Evolutionary conservation across 2,329 filamentous ascomycete species (phyloP), one percentile per base, ranked within the genome.

Genomic region (Cercospora beticola): DNA sequence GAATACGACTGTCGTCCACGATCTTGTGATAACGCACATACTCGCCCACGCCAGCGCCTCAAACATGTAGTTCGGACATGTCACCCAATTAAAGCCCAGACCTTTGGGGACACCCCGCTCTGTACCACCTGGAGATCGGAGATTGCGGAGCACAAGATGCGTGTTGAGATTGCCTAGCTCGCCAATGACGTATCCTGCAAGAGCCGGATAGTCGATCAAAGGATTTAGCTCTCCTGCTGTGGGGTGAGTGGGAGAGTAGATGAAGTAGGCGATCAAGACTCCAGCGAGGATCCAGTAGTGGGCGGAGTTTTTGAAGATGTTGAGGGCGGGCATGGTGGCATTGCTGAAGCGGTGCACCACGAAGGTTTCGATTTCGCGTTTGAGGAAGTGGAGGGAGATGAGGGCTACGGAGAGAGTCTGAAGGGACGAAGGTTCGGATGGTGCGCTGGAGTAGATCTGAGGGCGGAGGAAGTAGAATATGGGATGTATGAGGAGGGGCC

Each of bases 31-130:
- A 54, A 97, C 78, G 74, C 91, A 90, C 65, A 98, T 85, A 28
- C 93, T 94, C 31, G 92, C 75, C 95, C 95, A 99, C 0, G 94
- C 88, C 43, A 97, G 80, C 6, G 92, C 86, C 79, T 99, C 95
- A 75, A 96, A 98, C 84, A 97, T 88, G 84, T 99, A 99, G 83
- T 99, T 99, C 52, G 95, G 95, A 83, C 94, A 97, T 12, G 95
- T 99, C 63, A 99, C 94, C 40, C 92, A 82, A 72, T 84, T 85
- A 81, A 97, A 98, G 31, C 94, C 92, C 68, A 94, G 88, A 28
- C 95, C 95, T 67, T 84, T 84, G 1, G 95, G 95, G 71, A 99
- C 96, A 74, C 93, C 93, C 68, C 94, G 88, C 79, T 96, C 93
- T 1, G 91, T 94, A 72, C 90, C 91, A 66, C 94, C 94, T 0